Evolutionary conservation across 176 grass and related monocot species (phyloP).

Genomic region (Saccharum spontaneum): DNA sequence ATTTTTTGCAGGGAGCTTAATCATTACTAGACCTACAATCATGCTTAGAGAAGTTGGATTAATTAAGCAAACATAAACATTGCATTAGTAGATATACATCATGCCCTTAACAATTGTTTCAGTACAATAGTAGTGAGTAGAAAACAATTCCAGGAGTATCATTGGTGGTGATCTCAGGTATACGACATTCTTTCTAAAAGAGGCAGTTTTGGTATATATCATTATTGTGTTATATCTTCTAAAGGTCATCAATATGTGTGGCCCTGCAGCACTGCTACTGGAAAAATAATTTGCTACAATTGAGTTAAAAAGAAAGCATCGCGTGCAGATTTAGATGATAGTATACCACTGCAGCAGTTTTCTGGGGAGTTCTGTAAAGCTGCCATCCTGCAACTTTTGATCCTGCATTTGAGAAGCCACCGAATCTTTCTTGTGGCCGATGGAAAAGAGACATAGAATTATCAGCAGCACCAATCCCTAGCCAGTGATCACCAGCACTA

Average conservation of each 20-base stretch:
- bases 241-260: neutral
- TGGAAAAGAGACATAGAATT: constrained; percentile 99
- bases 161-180: neutral
- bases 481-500: constrained; percentile 87
- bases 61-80: constrained; percentile 9
- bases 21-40: neutral
- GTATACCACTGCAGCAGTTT: constrained; percentile 86
- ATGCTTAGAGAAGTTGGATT: constrained; percentile 17
- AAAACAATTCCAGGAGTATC: neutral
- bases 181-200: constrained; percentile 2
- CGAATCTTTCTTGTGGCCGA: constrained; percentile 86
- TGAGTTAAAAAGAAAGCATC: constrained; percentile 18
- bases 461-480: constrained; percentile 95
- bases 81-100: neutral
- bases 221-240: neutral
- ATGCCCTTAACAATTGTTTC: constrained; percentile 17
- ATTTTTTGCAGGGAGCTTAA: neutral
- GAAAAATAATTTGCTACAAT: neutral
- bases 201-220: neutral
- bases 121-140: neutral
- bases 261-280: neutral
- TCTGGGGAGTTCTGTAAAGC: constrained; percentile 98
- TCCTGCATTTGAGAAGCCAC: constrained; percentile 77
- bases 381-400: constrained; percentile 93
- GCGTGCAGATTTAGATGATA: neutral